These are phyloP conservation scores for Talaromyces sp. DNA, from an alignment of 2,329 filamentous ascomycete genomes.

Conservation along the genomic window DNA sequence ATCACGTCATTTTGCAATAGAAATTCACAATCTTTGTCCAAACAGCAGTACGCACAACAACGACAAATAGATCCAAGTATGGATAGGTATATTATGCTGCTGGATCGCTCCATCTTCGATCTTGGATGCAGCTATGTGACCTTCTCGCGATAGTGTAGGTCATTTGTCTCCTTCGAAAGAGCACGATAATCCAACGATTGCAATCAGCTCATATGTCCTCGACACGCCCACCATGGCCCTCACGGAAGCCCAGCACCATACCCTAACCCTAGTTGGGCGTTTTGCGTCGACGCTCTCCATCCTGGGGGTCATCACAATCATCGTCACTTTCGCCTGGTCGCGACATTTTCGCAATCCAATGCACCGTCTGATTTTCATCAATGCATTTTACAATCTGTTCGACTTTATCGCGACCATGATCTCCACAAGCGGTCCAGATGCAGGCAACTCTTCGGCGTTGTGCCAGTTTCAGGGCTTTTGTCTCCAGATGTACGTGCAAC, in stretches of 20 bases:
- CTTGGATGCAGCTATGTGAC: neutral
- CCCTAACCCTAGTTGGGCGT: constrained; percentile 28
- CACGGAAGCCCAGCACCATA: constrained; percentile 22
- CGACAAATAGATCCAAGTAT: neutral
- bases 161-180: neutral
- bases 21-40: neutral
- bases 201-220: neutral
- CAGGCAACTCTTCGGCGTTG: constrained; percentile 29
- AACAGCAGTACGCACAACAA: neutral
- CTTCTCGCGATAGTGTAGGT: neutral
- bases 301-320: constrained; percentile 32
- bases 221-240: constrained; percentile 20
- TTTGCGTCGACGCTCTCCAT: constrained; percentile 29
- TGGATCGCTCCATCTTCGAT: neutral
- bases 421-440: constrained; percentile 32
- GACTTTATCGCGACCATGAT: constrained; percentile 39
- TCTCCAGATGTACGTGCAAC: constrained; percentile 32
- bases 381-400: constrained; percentile 34
- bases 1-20: neutral
- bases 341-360: constrained; percentile 36
- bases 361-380: constrained; percentile 37
- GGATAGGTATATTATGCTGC: neutral
- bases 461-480: constrained; percentile 38
- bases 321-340: constrained; percentile 28
- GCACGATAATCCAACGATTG: neutral